A percentile compares a stretch with the other conserved stretches of the same genome.
Evolutionary conservation across 129 eudicot genomes (phyloP).

Genomic region (Saussurea involucrata): DNA sequence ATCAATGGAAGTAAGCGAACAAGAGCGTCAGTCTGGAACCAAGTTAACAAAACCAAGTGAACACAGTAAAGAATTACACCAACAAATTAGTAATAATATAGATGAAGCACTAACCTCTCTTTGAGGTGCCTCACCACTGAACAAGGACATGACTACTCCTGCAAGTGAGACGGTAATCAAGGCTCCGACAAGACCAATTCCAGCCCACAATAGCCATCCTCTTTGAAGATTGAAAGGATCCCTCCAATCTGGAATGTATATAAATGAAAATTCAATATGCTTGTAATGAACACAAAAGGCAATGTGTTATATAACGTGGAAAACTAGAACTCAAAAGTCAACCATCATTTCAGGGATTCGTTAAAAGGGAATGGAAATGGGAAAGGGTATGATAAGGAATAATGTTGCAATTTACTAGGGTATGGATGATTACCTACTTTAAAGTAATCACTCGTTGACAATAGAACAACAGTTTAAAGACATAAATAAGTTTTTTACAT

Average conservation of each 20-base stretch:
- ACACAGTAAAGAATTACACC: neutral
- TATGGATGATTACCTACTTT: too few relatives aligned
- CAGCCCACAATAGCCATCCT: conserved; percentile 99
- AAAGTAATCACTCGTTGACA: neutral
- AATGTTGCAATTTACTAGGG: too few relatives aligned
- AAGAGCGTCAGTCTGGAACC: conserved; percentile 90
- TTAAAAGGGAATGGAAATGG: too few relatives aligned
- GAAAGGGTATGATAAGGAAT: too few relatives aligned
- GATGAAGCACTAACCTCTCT: conserved; percentile 69
- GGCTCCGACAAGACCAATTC: conserved; percentile 82
- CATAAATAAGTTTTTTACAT: neutral
- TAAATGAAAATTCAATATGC: neutral
- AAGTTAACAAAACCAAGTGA: conserved; percentile 15
- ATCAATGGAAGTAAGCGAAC: conserved; percentile 90
- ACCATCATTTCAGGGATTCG: neutral
- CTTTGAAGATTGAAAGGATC: conserved; percentile 78
- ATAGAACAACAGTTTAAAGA: neutral
- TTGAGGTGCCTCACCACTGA: conserved; percentile 71
- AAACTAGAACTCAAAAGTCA: neutral
- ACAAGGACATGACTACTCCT: conserved; percentile 73
- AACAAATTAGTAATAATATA: neutral
- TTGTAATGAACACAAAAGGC: neutral
- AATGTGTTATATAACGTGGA: neutral
- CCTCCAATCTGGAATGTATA: conserved; percentile 56
- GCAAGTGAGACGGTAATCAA: conserved; percentile 66